Conservation (phyloP, 345 rosid genomes). For the Xanthoceras sorbifolium region DNA sequence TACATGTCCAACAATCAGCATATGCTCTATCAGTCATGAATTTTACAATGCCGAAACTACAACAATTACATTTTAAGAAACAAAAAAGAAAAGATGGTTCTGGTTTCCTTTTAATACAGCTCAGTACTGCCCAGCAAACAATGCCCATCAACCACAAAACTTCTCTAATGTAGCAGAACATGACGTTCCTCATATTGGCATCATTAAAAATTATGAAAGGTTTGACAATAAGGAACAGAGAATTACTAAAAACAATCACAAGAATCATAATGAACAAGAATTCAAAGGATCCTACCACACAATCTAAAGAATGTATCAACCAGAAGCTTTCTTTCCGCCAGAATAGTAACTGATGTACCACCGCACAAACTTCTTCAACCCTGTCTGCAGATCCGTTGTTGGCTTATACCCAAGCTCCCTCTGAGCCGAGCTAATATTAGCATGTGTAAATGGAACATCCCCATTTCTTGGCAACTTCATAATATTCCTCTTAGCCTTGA, state of each 20-base stretch:
- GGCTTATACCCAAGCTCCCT: constrained; percentile 86
- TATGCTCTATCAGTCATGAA: constrained; percentile 42
- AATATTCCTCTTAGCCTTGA: constrained; percentile 77
- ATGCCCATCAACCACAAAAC: constrained; percentile 44
- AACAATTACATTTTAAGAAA: constrained; percentile 45
- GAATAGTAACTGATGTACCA: constrained; percentile 82
- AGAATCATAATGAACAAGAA: constrained; percentile 48
- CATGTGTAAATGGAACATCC: constrained; percentile 91
- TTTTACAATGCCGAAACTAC: constrained; percentile 46
- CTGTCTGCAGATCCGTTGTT: constrained; percentile 78
- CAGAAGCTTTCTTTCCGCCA: constrained; percentile 58
- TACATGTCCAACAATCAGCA: constrained; percentile 49
- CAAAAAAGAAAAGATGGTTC: constrained; percentile 26
- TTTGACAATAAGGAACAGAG: constrained; percentile 26
- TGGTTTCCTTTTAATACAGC: constrained; percentile 35
- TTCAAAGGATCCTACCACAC: constrained; percentile 37
- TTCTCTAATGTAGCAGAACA: constrained; percentile 28
- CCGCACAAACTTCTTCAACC: constrained; percentile 88
- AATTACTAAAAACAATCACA: constrained; percentile 49
- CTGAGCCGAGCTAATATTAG: constrained; percentile 81
- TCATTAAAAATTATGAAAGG: constrained; percentile 38
- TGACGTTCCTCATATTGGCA: constrained; percentile 31
- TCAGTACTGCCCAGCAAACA: constrained; percentile 28
- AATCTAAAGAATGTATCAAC: constrained; percentile 37
- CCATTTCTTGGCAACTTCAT: constrained; percentile 90